A percentile compares a stretch with the other conserved stretches of the same genome.
Evolutionary conservation across 345 rosid genomes (phyloP).

Genomic region (Lepidium aucheri): DNA sequence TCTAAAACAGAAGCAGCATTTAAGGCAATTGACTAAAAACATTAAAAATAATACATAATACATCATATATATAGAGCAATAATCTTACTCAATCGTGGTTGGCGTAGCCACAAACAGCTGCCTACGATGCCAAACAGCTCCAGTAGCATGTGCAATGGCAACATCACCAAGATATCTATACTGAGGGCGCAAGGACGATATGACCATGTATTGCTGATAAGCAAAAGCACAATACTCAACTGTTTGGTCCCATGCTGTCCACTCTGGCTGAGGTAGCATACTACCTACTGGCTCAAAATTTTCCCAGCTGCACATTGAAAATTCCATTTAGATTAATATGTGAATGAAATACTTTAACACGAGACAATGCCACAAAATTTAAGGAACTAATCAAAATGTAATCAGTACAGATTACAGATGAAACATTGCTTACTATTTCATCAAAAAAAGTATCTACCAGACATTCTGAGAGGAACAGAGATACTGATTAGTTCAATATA

Average conservation of each 20-base stretch:
- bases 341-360: not conserved
- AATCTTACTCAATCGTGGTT: constrained; percentile 91
- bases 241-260: constrained; percentile 99
- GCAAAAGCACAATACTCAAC: constrained; percentile 98
- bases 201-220: constrained; percentile 82
- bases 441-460: not conserved
- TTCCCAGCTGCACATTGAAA: constrained; percentile 74
- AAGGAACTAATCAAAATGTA: not conserved
- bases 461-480: constrained; percentile 2
- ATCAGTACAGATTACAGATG: not conserved
- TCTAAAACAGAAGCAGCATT: constrained; percentile 4
- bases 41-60: not conserved
- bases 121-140: constrained; percentile 97
- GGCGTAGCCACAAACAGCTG: constrained; percentile 97
- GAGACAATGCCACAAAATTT: not conserved
- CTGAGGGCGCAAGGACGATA: constrained; percentile 92
- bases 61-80: not conserved
- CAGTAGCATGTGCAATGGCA: constrained; percentile 89
- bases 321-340: constrained; percentile 16
- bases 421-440: not conserved
- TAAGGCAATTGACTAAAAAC: not conserved
- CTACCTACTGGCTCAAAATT: constrained; percentile 92
- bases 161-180: constrained; percentile 95
- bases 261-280: constrained; percentile 98
- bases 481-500: not conserved